Evolutionary conservation across 331 rosid genomes (phyloP).

Genomic region (Telfairia occidentalis): DNA sequence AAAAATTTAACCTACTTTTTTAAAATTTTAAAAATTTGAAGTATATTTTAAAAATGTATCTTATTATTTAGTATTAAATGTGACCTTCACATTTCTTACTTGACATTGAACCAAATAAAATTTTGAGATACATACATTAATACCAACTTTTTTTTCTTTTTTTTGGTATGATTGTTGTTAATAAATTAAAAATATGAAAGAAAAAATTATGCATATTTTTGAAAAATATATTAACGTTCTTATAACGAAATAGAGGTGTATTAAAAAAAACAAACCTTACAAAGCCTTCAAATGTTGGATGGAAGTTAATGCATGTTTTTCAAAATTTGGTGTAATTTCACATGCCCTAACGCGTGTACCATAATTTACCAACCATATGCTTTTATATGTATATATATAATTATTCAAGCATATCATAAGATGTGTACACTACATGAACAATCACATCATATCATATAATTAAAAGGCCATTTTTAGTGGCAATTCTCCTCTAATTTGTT

Average conservation of each 20-base stretch:
- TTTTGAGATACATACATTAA: not conserved
- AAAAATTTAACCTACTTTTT: too few relatives aligned
- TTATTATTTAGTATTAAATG: not conserved
- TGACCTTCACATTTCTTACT: not conserved
- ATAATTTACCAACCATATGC: slow-evolving; percentile 1
- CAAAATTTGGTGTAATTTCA: slow-evolving; percentile 13
- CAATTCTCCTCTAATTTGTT: too few relatives aligned
- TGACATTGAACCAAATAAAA: not conserved
- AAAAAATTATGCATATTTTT: too few relatives aligned
- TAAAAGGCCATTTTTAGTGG: not conserved
- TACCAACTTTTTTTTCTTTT: too few relatives aligned
- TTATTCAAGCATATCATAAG: not conserved
- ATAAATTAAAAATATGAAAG: too few relatives aligned
- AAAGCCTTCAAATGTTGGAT: not conserved
- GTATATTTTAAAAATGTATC: not conserved
- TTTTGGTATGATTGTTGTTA: not conserved
- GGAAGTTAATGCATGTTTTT: slow-evolving; percentile 11
- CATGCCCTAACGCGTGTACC: not conserved
- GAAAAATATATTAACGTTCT: not conserved
- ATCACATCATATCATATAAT: not conserved
- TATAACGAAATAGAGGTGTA: not conserved
- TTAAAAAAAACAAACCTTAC: not conserved
- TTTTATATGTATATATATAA: not conserved
- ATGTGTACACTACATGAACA: not conserved
- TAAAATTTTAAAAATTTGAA: not conserved